Evolutionary conservation across 2,329 filamentous ascomycete genomes (phyloP).

Genomic region (Didymella pinodella): DNA sequence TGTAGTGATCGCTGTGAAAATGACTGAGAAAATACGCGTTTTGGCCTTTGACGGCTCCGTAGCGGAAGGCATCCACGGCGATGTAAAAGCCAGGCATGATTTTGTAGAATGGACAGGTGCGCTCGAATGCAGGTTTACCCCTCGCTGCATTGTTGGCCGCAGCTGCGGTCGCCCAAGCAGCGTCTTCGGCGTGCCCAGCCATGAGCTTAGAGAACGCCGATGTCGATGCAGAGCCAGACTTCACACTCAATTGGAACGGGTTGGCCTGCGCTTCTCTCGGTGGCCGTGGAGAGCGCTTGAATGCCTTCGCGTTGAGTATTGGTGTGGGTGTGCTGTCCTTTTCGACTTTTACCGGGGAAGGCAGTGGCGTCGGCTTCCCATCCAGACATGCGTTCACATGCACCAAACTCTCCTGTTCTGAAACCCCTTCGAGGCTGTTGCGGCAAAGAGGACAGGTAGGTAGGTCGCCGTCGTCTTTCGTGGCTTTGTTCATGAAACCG

Average conservation of each 20-base stretch:
- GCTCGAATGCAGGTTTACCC: conserved; percentile 84
- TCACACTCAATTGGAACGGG: conserved; percentile 68
- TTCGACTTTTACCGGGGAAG: conserved; percentile 28
- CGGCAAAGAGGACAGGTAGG: conserved; percentile 80
- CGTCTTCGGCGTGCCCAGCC: conserved; percentile 88
- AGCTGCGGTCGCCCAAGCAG: conserved; percentile 87
- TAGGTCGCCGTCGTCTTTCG: conserved; percentile 28
- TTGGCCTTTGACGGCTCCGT: conserved; percentile 90
- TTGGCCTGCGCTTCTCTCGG: conserved; percentile 82
- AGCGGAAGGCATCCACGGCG: conserved; percentile 94
- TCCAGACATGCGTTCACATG: conserved; percentile 96
- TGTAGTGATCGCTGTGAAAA: conserved; percentile 97
- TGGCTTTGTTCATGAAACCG: conserved; percentile 7
- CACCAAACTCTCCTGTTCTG: conserved; percentile 71
- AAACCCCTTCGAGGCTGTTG: conserved; percentile 64
- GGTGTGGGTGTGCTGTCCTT: conserved; percentile 19
- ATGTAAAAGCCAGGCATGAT: conserved; percentile 93
- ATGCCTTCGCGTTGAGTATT: conserved; percentile 60
- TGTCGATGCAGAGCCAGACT: conserved; percentile 42
- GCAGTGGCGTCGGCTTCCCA: conserved; percentile 72
- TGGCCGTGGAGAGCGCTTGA: conserved; percentile 69
- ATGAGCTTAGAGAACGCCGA: conserved; percentile 94
- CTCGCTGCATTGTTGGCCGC: conserved; percentile 78
- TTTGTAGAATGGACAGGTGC: conserved; percentile 98
- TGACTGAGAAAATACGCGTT: conserved; percentile 96